Percentiles rank a stretch among this genome's conserved stretches.
phyloP scores from a whole-genome alignment of 192 early-diverging fungal species.

The Gamsiella multidivaricata region DNA sequence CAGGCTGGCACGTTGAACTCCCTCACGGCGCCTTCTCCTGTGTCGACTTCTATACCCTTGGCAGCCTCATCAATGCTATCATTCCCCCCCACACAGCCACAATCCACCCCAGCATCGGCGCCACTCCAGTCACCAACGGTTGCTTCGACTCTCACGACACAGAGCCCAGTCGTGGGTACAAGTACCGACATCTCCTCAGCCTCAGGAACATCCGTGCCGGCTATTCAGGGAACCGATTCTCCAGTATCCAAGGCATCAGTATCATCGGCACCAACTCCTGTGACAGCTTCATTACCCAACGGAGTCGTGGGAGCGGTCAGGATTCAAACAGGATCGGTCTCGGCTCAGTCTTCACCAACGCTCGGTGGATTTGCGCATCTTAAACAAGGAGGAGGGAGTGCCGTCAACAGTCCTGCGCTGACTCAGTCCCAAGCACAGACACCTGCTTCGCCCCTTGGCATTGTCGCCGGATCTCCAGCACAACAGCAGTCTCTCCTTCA shows the following conservation, averaged over 20 bases:
- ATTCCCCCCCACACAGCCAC: neutral
- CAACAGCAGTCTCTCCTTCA: conserved; percentile 6
- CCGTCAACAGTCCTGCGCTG: conserved; percentile 25
- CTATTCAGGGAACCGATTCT: conserved; percentile 1
- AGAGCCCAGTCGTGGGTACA: neutral
- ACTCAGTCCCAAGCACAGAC: conserved; percentile 27
- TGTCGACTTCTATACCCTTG: conserved; percentile 21
- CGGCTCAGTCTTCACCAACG: conserved; percentile 18
- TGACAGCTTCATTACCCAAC: neutral
- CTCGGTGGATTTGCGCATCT: conserved; percentile 7
- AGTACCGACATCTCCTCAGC: neutral
- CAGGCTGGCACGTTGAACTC: neutral
- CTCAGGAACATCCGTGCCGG: neutral
- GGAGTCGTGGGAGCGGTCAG: neutral
- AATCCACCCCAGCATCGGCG: conserved; percentile 1
- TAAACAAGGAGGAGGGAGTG: conserved; percentile 16
- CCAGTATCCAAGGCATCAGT: conserved; percentile 3
- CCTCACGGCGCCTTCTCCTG: neutral
- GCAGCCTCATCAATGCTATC: conserved; percentile 9
- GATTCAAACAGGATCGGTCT: neutral
- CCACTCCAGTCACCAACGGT: conserved; percentile 4
- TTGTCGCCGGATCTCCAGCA: conserved; percentile 29
- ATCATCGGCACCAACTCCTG: conserved; percentile 5
- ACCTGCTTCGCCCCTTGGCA: conserved; percentile 11
- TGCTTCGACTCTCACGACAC: neutral